Evolutionary conservation across 805 yeast genomes (phyloP).

Genomic region (Starmerella geochares): DNA sequence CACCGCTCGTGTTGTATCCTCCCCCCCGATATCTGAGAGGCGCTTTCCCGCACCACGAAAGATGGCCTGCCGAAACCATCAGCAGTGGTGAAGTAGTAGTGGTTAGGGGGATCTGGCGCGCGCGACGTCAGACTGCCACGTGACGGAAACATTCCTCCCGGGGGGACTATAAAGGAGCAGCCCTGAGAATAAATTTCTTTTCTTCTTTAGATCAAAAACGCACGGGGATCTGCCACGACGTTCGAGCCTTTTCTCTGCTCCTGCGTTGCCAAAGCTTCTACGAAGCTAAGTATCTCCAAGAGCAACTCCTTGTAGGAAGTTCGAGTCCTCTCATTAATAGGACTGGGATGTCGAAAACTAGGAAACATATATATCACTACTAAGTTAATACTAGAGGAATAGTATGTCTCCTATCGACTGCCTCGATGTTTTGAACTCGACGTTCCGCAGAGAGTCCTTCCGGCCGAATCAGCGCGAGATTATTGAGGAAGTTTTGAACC

Average conservation of each 20-base stretch:
- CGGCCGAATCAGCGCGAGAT: constrained; percentile 26
- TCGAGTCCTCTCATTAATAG: constrained; percentile 27
- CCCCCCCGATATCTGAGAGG: no score
- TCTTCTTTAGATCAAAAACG: constrained; percentile 32
- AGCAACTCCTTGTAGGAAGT: constrained; percentile 32
- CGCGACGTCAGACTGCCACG: neutral
- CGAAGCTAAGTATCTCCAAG: constrained; percentile 29
- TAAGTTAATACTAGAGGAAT: neutral
- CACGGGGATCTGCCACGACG: constrained; percentile 35
- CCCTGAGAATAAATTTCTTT: constrained; percentile 3
- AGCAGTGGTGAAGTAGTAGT: no score
- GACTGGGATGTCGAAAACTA: constrained; percentile 29
- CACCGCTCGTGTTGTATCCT: no score
- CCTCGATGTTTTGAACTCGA: constrained; percentile 18
- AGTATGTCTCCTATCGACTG: neutral
- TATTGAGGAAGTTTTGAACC: constrained; percentile 30
- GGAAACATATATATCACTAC: constrained; percentile 28
- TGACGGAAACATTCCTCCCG: neutral
- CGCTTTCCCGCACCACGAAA: no score
- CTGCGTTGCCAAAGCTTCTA: constrained; percentile 32
- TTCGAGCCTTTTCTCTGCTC: constrained; percentile 26
- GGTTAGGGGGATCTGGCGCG: neutral
- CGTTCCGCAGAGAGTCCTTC: constrained; percentile 20
- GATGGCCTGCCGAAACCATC: no score
- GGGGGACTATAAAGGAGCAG: neutral